Evolutionary conservation across 164 flowering plant genomes (phyloP), one percentile per base, ranked within the genome.

Genomic region (Liquidambar formosana): DNA sequence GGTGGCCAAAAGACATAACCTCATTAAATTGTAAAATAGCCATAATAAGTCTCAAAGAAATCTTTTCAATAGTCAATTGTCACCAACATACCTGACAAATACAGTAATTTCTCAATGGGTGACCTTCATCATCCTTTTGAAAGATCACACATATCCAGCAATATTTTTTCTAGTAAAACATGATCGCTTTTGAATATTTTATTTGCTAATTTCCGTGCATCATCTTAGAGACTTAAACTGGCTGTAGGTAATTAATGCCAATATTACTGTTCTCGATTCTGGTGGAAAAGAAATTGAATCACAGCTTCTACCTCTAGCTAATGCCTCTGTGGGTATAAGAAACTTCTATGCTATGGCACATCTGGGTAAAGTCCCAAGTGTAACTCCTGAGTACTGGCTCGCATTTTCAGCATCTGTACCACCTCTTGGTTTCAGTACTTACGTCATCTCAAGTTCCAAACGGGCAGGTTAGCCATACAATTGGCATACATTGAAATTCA

Each of bases 381-480:
- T 53, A 62, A 58, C 82, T 22, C 88, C 91, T 8, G 88, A 82
- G 69, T 91, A 83, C 78, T 90, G 90, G 97, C 89, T 94, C 66
- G 97, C 86, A 28, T 90, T 92, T 82, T 21, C 79, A 48, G 97
- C 84, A 47, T 73, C 93, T 76, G 91, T 87, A 47, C 97, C 97
- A 47, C 97, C 97, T 44, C 89, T 94, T 76, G 99, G 99, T 76
- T 92, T 87, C 87, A 91, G 81, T 79, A 88, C 95, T 22, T 94
- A 91, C 65, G 63, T 64, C 49, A 75, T 94, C 63, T 82, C 94
- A 44, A 71, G 54, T 61, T 75, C 82, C 21, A 82, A 83, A 78
- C 19, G 53, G n/a, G 43, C 82, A 85, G 96, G 96, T 90, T 65
- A 49, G 19, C 18, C 22, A 33, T 8, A 15, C 69, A 13, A 23